Evolutionary conservation across 2,329 filamentous ascomycete genomes (phyloP).

Genomic region (Thielaviopsis populi): DNA sequence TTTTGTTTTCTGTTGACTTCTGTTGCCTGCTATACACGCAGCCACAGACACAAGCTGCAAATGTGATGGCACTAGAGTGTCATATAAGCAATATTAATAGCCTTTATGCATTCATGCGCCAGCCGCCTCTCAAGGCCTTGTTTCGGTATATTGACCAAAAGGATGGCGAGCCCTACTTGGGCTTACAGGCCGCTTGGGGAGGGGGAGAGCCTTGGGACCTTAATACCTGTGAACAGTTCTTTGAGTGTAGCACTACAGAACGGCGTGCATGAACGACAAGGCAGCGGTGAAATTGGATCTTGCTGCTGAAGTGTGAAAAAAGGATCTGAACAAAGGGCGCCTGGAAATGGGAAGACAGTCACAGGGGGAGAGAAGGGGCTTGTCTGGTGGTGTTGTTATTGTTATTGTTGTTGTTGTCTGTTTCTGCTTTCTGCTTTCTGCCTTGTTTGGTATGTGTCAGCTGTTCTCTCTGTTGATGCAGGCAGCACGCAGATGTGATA

Average conservation of each 20-base stretch:
- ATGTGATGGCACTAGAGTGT: not conserved
- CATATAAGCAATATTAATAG: conserved; percentile 6
- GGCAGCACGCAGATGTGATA: not conserved
- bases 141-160: not conserved
- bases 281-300: not conserved
- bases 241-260: not conserved
- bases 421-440: not conserved
- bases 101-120: conserved; percentile 9
- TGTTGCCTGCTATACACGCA: not conserved
- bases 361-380: not conserved
- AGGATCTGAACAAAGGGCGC: not conserved
- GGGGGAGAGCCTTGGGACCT: not conserved
- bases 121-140: not conserved
- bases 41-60: not conserved
- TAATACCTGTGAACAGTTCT: not conserved
- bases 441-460: not conserved
- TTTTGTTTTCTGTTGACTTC: not conserved
- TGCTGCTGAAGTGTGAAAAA: not conserved
- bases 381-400: no score
- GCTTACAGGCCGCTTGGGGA: not conserved
- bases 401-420: not conserved
- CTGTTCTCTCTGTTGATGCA: not conserved
- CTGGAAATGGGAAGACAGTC: not conserved
- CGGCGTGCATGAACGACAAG: conserved; percentile 1
- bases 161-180: not conserved